Base-by-base conservation (phyloP, 2,329 filamentous ascomycete genomes). In the Phaeosphaeria sp. region DNA sequence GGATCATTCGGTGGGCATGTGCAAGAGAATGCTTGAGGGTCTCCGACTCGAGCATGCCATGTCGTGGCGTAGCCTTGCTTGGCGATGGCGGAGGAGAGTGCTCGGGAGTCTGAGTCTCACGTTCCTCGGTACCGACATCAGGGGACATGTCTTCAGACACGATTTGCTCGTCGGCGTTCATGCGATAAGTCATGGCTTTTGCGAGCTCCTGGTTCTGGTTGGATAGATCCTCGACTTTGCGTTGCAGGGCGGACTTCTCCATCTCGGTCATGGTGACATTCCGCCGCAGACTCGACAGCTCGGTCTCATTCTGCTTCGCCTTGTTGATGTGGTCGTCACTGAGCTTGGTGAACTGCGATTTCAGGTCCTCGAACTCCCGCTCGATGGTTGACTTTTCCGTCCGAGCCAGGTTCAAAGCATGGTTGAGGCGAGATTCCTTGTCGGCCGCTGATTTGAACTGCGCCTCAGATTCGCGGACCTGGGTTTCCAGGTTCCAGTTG, bases 401-500 rank as follows among this genome's bases (percentile, higher is more conserved):
- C 64, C 89, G 88, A 13, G 89, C 80, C 25, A 87, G 68, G 57
- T 88, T 91, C 50, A 99, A 81, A 49, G 84, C 85, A 69, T 93
- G 90, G 15, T 85, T 88, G 42, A 97, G 83, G 74, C 91, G 91
- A 76, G 92, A 91, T 77, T 97, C 93, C 59, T 90, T 90, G 72
- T 95, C 93, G 15, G 88, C 82, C 1, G 91, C 86, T 47, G 96
- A 92, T 73, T 89, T 92, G 61, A 90, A 86, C 17, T 86, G 83
- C 7, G 89, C 85, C 51, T 91, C 84, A 43, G 94, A 82, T 62
- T 98, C 93, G 69, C 97, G 95, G 21, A 96, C 85, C 68, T 93
- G 91, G 0, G 93, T 96, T 77, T 99, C 95, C 39, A 99, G 84
- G 62, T 91, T 94, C 95, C 95, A 99, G 75, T 98, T 99, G 77